A percentile compares a stretch with the other conserved stretches of the same genome.
Evolutionary conservation across 2,329 filamentous ascomycete genomes (phyloP).

Genomic region (Dactylonectria estremocensis): DNA sequence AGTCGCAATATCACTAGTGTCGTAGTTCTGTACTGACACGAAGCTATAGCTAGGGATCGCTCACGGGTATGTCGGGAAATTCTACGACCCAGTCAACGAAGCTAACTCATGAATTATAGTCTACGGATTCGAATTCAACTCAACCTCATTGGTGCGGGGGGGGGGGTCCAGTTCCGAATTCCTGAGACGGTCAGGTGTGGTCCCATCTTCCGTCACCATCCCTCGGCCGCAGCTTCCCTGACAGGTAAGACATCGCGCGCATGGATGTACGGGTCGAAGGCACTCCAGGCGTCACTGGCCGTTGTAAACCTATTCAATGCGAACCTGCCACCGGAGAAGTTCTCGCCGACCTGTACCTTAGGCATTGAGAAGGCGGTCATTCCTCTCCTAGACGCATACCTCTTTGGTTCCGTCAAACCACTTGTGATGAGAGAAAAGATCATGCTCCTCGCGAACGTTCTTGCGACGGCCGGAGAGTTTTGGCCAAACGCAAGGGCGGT

Average conservation of each 20-base stretch:
- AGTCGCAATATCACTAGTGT: too few species aligned
- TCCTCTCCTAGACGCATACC: slow-evolving; percentile 32
- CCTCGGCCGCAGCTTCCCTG: slow-evolving; percentile 1
- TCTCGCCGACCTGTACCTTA: slow-evolving; percentile 44
- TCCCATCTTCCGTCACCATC: slow-evolving; percentile 18
- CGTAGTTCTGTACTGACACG: slow-evolving; percentile 24
- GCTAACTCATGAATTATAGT: slow-evolving; percentile 17
- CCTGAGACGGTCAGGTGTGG: slow-evolving; percentile 10
- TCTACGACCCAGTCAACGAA: not conserved
- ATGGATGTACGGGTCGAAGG: slow-evolving; percentile 24
- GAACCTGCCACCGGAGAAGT: slow-evolving; percentile 35
- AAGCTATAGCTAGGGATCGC: slow-evolving; percentile 38
- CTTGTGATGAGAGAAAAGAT: slow-evolving; percentile 28
- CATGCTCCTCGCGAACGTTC: slow-evolving; percentile 28
- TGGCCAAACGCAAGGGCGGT: slow-evolving; percentile 37
- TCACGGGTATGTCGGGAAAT: slow-evolving; percentile 35
- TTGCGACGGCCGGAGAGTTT: slow-evolving; percentile 39
- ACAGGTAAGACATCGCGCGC: not conserved
- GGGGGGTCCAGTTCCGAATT: slow-evolving; percentile 20
- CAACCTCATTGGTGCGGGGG: slow-evolving; percentile 14
- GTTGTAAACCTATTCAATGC: slow-evolving; percentile 39
- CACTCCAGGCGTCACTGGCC: slow-evolving; percentile 37
- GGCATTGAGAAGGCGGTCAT: slow-evolving; percentile 32
- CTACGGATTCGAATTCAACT: slow-evolving; percentile 43
- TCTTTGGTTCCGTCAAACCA: slow-evolving; percentile 2